phyloP scores from a whole-genome alignment of 805 yeast genomes.

The Tetrapisispora pingtungensis region DNA sequence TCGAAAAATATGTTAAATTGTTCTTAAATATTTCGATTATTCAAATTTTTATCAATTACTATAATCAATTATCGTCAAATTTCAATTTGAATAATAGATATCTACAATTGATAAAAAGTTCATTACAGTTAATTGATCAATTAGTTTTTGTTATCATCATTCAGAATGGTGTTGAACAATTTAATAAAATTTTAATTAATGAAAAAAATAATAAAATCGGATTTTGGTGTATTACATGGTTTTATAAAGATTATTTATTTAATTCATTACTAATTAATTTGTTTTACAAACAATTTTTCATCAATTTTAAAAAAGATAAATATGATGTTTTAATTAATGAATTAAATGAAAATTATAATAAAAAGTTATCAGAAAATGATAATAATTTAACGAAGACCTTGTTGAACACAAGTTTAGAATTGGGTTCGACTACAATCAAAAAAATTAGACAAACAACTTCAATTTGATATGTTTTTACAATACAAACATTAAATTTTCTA shows the following conservation, averaged over 20 bases:
- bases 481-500: too few species aligned
- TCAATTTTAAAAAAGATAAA: background rate
- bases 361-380: slow-evolving; percentile 1
- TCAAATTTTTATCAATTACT: background rate
- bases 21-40: background rate
- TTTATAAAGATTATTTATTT: background rate
- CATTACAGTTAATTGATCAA: background rate
- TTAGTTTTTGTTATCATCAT: background rate
- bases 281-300: background rate
- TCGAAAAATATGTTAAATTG: background rate
- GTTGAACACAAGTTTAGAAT: background rate
- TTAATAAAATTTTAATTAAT: background rate
- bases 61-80: background rate
- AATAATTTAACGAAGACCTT: background rate
- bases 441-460: slow-evolving; percentile 1
- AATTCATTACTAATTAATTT: background rate
- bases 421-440: background rate
- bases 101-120: background rate
- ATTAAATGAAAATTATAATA: background rate
- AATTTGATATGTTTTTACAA: too few species aligned
- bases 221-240: background rate
- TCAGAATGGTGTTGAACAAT: slow-evolving; percentile 1
- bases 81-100: background rate
- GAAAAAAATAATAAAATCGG: slow-evolving; percentile 1
- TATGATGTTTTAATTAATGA: background rate